Percentiles rank a stretch among this genome's conserved stretches.
phyloP scores from a whole-genome alignment of 2,329 filamentous ascomycete genomes.

The Colletotrichum higginsianum region DNA sequence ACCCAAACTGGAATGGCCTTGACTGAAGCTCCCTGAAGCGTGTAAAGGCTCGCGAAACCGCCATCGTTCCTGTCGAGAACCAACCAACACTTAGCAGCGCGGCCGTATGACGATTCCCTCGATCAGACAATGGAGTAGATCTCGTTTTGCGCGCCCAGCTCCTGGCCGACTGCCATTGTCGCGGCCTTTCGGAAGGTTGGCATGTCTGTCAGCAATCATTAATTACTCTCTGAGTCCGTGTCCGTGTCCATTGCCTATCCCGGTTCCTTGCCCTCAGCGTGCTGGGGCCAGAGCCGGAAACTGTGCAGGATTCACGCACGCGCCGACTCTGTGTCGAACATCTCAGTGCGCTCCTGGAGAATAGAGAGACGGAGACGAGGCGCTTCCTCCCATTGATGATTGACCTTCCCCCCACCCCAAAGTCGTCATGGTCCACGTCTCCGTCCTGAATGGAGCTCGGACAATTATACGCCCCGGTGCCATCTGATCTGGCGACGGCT shows the following conservation, averaged over 20 bases:
- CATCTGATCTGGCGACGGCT: constrained; percentile 39
- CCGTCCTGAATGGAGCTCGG: constrained; percentile 35
- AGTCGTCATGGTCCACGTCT: constrained; percentile 5
- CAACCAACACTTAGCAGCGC: not conserved
- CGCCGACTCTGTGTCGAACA: constrained; percentile 13
- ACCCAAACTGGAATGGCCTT: not conserved
- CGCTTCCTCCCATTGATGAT: not conserved
- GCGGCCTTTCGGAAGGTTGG: not conserved
- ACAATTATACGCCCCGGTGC: constrained; percentile 30
- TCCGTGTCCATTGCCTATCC: not conserved
- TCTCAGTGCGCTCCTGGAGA: not conserved
- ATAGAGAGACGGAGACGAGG: not conserved
- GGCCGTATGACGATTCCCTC: not conserved
- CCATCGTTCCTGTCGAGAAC: not conserved
- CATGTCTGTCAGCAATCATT: constrained; percentile 7
- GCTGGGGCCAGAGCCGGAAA: not conserved
- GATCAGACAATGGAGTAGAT: not conserved
- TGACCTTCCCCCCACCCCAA: not conserved
- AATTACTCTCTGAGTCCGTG: constrained; percentile 3
- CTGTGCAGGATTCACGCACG: not conserved
- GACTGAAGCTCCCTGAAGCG: not conserved
- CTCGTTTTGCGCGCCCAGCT: not conserved
- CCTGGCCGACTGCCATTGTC: not conserved
- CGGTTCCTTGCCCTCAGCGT: constrained; percentile 6
- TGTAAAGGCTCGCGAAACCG: not conserved